Conservation (phyloP, 768 basidiomycete species). For the Boletus fagicola region DNA sequence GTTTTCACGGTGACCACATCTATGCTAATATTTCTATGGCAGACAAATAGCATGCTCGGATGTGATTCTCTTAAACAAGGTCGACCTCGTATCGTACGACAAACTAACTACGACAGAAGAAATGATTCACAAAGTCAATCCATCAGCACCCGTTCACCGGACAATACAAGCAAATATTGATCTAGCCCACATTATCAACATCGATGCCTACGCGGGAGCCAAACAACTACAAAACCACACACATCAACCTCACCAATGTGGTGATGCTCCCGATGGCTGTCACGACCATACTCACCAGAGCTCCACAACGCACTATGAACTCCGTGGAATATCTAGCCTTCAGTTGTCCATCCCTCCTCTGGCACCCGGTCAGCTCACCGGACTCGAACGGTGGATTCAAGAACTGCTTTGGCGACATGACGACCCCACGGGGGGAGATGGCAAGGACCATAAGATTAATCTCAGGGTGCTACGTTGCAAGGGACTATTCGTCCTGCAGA, state of each 20-base stretch:
- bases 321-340: slow-evolving; percentile 81
- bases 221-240: slow-evolving; percentile 24
- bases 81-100: slow-evolving; percentile 60
- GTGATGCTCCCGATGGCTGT: slow-evolving; percentile 30
- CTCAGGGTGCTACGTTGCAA: slow-evolving; percentile 84
- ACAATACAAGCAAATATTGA: slow-evolving; percentile 76
- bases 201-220: slow-evolving; percentile 72
- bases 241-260: slow-evolving; percentile 33
- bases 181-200: slow-evolving; percentile 71
- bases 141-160: slow-evolving; percentile 68
- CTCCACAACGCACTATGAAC: slow-evolving; percentile 56
- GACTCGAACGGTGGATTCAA: slow-evolving; percentile 80
- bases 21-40: slow-evolving; percentile 1
- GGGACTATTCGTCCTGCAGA: slow-evolving; percentile 62
- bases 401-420: slow-evolving; percentile 77
- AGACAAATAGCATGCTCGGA: slow-evolving; percentile 95
- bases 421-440: slow-evolving; percentile 38
- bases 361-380: slow-evolving; percentile 42
- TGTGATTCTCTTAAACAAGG: slow-evolving; percentile 89
- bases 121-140: slow-evolving; percentile 75
- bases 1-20: neutral
- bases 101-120: slow-evolving; percentile 49
- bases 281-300: slow-evolving; percentile 34
- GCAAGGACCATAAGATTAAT: slow-evolving; percentile 8
- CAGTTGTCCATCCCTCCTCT: slow-evolving; percentile 68